phyloP scores from a whole-genome alignment of 768 basidiomycete genomes.

The Boletus rex-veris region DNA sequence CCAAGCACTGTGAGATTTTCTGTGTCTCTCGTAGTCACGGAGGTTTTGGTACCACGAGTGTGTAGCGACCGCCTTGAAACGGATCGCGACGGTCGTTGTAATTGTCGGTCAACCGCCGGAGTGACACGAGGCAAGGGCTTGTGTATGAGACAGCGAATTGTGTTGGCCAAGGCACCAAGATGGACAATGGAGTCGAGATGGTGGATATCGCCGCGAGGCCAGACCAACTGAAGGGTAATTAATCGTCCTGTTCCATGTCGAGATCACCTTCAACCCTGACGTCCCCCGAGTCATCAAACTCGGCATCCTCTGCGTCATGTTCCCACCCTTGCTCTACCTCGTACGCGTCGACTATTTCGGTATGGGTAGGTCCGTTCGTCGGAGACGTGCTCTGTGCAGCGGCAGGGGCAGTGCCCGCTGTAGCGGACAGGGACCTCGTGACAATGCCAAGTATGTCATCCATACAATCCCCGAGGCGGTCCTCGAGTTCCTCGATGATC shows the following conservation, averaged over 20 bases:
- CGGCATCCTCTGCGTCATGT: conserved; percentile 45
- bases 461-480: conserved; percentile 68
- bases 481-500: conserved; percentile 92
- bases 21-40: neutral
- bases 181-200: neutral
- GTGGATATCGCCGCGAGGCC: neutral
- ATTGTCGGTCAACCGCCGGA: no score
- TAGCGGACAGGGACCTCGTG: conserved; percentile 36
- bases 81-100: neutral
- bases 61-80: neutral
- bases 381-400: neutral
- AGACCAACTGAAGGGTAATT: neutral
- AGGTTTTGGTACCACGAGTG: neutral
- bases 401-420: neutral
- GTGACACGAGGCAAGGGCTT: neutral
- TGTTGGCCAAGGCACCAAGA: neutral
- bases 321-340: conserved; percentile 30
- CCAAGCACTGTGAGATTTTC: neutral
- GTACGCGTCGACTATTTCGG: conserved; percentile 10
- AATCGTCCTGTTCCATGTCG: conserved; percentile 59
- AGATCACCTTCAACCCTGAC: conserved; percentile 67
- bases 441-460: conserved; percentile 64
- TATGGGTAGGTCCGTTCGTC: neutral
- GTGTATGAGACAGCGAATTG: neutral
- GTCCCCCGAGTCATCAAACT: conserved; percentile 64